These are phyloP conservation scores for Castanea sativa DNA, from an alignment of 306 rosid genomes.

Conservation along the genomic window DNA sequence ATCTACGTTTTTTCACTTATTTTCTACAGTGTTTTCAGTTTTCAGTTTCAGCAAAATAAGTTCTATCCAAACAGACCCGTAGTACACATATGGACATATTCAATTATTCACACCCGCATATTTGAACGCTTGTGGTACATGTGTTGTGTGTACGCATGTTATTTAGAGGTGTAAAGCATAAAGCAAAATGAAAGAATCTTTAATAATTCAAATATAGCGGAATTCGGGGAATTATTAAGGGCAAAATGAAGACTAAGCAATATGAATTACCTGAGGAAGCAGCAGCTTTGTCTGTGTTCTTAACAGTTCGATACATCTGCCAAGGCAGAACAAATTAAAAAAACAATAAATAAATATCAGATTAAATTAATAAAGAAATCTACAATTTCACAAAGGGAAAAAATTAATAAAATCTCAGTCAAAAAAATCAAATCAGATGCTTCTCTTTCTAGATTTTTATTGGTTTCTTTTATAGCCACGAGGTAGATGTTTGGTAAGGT, in stretches of 20 bases:
- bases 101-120: background rate
- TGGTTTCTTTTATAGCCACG: slow-evolving; percentile 54
- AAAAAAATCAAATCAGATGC: slow-evolving; percentile 31
- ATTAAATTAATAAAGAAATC: background rate
- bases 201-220: slow-evolving; percentile 30
- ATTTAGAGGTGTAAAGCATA: slow-evolving; percentile 33
- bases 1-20: too few relatives aligned
- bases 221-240: slow-evolving; percentile 24
- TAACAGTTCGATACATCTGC: slow-evolving; percentile 96
- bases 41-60: too few relatives aligned
- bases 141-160: slow-evolving; percentile 1
- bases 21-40: too few relatives aligned
- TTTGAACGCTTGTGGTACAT: background rate
- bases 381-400: background rate
- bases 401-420: slow-evolving; percentile 8
- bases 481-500: slow-evolving; percentile 82
- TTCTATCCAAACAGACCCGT: too few relatives aligned
- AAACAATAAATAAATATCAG: background rate
- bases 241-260: background rate
- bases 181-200: slow-evolving; percentile 44
- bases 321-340: slow-evolving; percentile 18
- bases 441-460: slow-evolving; percentile 30
- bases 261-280: slow-evolving; percentile 73
- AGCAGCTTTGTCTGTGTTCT: slow-evolving; percentile 87
- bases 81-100: background rate